phyloP scores from a whole-genome alignment of 192 early-diverging fungal genomes.

The Lobulomyces angularis region DNA sequence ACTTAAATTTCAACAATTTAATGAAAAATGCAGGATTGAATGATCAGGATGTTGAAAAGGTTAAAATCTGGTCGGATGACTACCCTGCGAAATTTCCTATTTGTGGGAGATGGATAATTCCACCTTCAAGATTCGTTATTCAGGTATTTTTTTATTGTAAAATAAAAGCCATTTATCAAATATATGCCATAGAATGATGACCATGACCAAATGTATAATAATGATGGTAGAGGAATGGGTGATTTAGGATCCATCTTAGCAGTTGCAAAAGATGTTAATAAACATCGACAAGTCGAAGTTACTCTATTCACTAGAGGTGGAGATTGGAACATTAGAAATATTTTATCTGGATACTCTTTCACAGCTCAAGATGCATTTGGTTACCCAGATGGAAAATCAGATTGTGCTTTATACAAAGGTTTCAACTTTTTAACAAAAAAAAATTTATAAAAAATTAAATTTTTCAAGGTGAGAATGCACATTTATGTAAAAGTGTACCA shows the following conservation, averaged over 20 bases:
- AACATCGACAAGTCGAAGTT: slow-evolving; percentile 12
- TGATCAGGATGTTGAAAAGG: slow-evolving; percentile 8
- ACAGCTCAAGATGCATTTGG: no score
- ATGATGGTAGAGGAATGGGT: no score
- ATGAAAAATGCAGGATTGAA: slow-evolving; percentile 2
- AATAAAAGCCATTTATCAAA: neutral
- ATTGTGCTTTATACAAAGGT: no score
- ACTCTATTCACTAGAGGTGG: slow-evolving; percentile 13
- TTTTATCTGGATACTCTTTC: no score
- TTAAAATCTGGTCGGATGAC: slow-evolving; percentile 17
- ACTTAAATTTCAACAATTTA: neutral
- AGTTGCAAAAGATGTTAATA: slow-evolving; percentile 13
- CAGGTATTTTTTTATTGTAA: slow-evolving; percentile 2
- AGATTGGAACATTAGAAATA: slow-evolving; percentile 10
- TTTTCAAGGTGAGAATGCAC: no score
- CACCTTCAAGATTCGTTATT: slow-evolving; percentile 13
- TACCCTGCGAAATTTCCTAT: slow-evolving; percentile 18
- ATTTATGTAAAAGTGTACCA: no score
- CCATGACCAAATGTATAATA: no score
- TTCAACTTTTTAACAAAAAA: no score
- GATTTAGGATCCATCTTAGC: slow-evolving; percentile 14
- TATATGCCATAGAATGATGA: no score
- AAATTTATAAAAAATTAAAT: no score
- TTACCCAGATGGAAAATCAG: no score
- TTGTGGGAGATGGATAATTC: slow-evolving; percentile 15